Conservation (phyloP, 768 basidiomycete genomes). For the Boletus rex-veris region DNA sequence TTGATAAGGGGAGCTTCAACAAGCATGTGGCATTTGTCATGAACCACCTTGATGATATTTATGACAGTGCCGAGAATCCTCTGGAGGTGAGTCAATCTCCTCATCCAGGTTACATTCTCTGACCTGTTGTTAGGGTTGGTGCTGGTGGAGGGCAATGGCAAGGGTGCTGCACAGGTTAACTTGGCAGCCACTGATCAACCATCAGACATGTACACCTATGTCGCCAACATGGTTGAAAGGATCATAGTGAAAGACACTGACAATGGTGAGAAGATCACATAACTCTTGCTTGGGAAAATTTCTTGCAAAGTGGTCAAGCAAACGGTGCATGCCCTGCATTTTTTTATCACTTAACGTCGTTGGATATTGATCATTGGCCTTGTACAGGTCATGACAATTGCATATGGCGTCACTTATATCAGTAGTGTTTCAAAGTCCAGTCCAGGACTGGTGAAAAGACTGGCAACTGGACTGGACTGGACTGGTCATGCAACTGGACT, state of each 20-base stretch:
- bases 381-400: conserved; percentile 91
- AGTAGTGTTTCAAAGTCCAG: too few species aligned
- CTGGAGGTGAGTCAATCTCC: conserved; percentile 51
- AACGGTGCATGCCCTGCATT: conserved; percentile 54
- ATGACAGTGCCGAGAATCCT: conserved; percentile 79
- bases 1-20: conserved; percentile 91
- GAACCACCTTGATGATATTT: conserved; percentile 70
- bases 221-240: conserved; percentile 81
- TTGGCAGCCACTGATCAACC: conserved; percentile 79
- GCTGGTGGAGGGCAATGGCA: conserved; percentile 92
- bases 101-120: conserved; percentile 1
- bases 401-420: conserved; percentile 94
- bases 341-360: background rate
- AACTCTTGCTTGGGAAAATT: conserved; percentile 69
- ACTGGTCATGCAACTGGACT: too few species aligned
- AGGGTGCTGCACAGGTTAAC: conserved; percentile 92
- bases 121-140: conserved; percentile 47
- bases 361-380: background rate
- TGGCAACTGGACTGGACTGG: too few species aligned
- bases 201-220: conserved; percentile 92
- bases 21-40: conserved; percentile 82
- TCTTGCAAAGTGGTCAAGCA: conserved; percentile 98
- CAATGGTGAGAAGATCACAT: conserved; percentile 51
- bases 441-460: too few species aligned
- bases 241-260: conserved; percentile 54